Evolutionary conservation across 257 asterid species (phyloP), one percentile per base, ranked within the genome.

Genomic region (Solanum okadae): DNA sequence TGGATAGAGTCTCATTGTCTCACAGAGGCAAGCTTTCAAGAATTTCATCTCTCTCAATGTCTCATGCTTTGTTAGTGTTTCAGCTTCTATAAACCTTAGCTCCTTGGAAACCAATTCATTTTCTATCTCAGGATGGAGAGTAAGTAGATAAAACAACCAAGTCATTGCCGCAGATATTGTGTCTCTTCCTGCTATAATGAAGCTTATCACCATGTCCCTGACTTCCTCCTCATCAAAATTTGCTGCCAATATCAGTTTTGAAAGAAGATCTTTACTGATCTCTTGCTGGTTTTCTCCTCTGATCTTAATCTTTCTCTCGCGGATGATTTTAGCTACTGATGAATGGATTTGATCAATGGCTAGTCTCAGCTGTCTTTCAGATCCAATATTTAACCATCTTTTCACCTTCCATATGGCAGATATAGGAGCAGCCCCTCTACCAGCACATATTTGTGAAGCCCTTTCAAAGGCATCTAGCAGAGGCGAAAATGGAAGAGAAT

Each of bases 141-240:
- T 88, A n/a, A 94, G 88, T 27, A 93, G 31, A 42, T 91, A 91
- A 88, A 95, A 94, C 79, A 93, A 91, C 97, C 98, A 95, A 3
- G 95, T 95, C 98, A 95, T 90, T 22, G 95, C 95, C 0, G 98
- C 93, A 34, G 98, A 94, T 5, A 94, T 93, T 5, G 98, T 93
- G 65, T 95, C 96, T 71, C 94, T 87, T 38, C 98, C 97, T 5
- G 98, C 97, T 93, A 95, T 91, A 83, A 95, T 89, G 82, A 95
- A 87, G 89, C 96, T 95, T 88, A 95, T 92, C 82, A 93, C 86
- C 88, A 93, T 92, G 72, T 94, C 95, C 89, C 95, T 92, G 0
- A 91, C 87, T 0, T 86, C 65, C 65, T 46, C 92, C 3, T 92
- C 95, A 3, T 91, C 92, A 11, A 82, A 82, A 6, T 89, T 87